Base-by-base conservation (phyloP, 1,284 basidiomycete species). In the Apiotrichum porosum region DNA sequence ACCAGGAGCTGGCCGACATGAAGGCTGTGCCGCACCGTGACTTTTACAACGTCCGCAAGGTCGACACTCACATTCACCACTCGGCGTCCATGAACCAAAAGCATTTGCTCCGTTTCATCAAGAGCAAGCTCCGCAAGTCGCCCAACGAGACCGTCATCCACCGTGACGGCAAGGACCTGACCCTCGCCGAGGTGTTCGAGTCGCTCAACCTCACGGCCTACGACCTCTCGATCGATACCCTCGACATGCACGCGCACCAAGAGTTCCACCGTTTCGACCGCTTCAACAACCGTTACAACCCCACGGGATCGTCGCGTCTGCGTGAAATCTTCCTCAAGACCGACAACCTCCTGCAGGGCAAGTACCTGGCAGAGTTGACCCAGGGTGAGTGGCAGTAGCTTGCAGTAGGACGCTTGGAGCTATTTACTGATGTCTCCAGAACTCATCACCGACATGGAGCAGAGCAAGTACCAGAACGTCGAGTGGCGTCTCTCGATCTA, bases 31-130 rank as follows among this genome's bases (percentile, higher is more conserved):
- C 73, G 17, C 74, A 75, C 56, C 61, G 93, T 60, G 95, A 99
- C 74, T 97, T 99, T 65, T 99, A 99, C 77, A 99, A 99, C 67
- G 80, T 93, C 34, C 85, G 94, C 39, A 99, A 99, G 70, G 91
- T 98, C 52, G 94, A 97, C 69, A 99, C 95, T 9, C 94, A 98
- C 73, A 89, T 99, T 18, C 95, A 99, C 66, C 91, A 98, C 72
- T 95, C 92, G 10, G 95, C 93, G 46, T 87, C 88, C 70, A 97
- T 98, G 94, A 99, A 99, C 72, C 95, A 99, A 72, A 99, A 99
- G 75, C 95, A 99, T 75, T 76, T 98, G n/a, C 77, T 99, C 21
- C 91, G 95, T 6, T 98, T 98, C 76, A 98, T 99, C 79, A 99
- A 99, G 73, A 84, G 85, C 37, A 97, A 98, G 74, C 75, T 81